Evolutionary conservation across 2,329 filamentous ascomycete genomes (phyloP).

Genomic region (Chaetothyriales sp.): DNA sequence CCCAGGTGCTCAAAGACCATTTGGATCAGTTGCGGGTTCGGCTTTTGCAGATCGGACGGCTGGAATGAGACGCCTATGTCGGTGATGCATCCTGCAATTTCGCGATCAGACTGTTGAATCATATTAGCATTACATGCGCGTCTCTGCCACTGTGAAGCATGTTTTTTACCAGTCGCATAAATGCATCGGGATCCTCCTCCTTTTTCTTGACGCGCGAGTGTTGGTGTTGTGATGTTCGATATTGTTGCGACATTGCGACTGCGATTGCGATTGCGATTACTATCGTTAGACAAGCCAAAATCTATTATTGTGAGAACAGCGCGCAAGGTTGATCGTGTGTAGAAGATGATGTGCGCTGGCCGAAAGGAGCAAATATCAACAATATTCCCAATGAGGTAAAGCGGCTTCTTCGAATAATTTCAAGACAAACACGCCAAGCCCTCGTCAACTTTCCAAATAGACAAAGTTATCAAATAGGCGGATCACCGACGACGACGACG

Average conservation of each 20-base stretch:
- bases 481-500: too few relatives aligned
- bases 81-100: conserved; percentile 93
- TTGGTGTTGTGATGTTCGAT: conserved; percentile 30
- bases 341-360: not conserved
- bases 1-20: conserved; percentile 98
- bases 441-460: too few relatives aligned
- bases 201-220: conserved; percentile 37
- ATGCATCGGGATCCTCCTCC: conserved; percentile 42
- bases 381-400: not conserved
- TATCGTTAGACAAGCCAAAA: not conserved
- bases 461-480: too few relatives aligned
- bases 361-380: not conserved
- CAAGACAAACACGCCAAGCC: not conserved
- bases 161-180: conserved; percentile 39
- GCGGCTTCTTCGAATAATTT: not conserved
- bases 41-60: conserved; percentile 76
- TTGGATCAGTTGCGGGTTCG: conserved; percentile 85
- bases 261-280: too few relatives aligned
- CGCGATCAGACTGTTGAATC: conserved; percentile 42
- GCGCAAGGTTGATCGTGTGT: not conserved
- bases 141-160: not conserved
- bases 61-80: conserved; percentile 89
- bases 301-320: not conserved
- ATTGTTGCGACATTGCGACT: conserved; percentile 38
- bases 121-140: conserved; percentile 17